phyloP scores from a whole-genome alignment of 2,329 filamentous ascomycete genomes.

The Diaporthe sp. region DNA sequence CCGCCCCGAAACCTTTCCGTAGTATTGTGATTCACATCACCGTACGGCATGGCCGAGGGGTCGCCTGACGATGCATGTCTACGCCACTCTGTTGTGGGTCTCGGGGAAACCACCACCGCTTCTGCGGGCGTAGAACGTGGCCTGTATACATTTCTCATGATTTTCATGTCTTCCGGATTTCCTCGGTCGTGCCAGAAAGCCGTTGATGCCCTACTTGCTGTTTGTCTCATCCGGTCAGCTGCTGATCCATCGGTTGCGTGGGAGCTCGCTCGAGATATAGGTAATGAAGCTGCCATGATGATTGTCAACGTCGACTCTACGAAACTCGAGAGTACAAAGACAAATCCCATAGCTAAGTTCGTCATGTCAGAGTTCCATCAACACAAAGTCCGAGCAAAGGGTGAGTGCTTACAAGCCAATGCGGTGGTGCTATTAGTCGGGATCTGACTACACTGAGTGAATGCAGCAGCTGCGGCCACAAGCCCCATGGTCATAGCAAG shows the following conservation, averaged over 20 bases:
- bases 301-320: not conserved
- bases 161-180: not conserved
- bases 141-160: not conserved
- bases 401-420: not conserved
- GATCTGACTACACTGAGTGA: constrained; percentile 8
- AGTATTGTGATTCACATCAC: not conserved
- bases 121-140: not conserved
- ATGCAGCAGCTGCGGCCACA: not conserved
- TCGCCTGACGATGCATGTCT: not conserved
- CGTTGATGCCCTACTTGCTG: not conserved
- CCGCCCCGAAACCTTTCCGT: not conserved
- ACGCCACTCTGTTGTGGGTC: not conserved
- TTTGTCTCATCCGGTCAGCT: not conserved
- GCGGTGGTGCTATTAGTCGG: not conserved
- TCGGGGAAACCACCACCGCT: no score
- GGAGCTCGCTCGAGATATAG: not conserved
- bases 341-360: not conserved
- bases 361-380: not conserved
- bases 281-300: not conserved
- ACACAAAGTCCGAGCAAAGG: not conserved
- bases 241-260: not conserved
- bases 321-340: not conserved
- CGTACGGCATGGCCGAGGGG: no score
- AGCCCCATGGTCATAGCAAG: not conserved
- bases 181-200: constrained; percentile 6